Evolutionary conservation across 2,329 filamentous ascomycete genomes (phyloP).

Genomic region (Diplodia sapinea): DNA sequence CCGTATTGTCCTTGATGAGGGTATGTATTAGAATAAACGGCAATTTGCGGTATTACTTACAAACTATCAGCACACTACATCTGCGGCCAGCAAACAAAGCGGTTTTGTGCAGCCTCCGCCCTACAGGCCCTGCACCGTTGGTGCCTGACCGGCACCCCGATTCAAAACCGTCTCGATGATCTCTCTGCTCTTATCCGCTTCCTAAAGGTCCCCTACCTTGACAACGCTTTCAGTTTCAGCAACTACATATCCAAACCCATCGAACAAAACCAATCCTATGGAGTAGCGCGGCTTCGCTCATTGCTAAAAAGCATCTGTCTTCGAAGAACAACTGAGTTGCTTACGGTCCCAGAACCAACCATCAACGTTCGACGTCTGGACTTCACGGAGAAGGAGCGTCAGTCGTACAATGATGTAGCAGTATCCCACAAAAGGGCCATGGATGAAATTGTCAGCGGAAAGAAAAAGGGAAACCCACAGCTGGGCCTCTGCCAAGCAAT

Average conservation of each 20-base stretch:
- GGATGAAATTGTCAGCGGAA: conserved; percentile 19
- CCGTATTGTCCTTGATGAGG: conserved; percentile 13
- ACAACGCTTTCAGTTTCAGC: conserved; percentile 29
- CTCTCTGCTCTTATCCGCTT: conserved; percentile 35
- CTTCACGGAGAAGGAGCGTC: neutral
- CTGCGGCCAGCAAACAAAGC: conserved; percentile 51
- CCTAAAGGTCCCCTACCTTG: conserved; percentile 35
- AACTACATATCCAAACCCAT: conserved; percentile 17
- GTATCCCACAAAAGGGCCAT: neutral
- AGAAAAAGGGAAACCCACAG: conserved; percentile 16
- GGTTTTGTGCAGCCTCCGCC: conserved; percentile 48
- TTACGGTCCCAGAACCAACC: neutral
- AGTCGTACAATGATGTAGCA: neutral
- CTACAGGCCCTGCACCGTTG: conserved; percentile 55
- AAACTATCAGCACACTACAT: conserved; percentile 53
- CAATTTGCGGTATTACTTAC: neutral
- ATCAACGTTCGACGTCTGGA: neutral
- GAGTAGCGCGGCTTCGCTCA: neutral
- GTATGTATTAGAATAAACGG: neutral
- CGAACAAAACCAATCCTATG: neutral
- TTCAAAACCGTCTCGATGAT: conserved; percentile 37
- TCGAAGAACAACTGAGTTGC: neutral
- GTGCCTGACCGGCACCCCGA: conserved; percentile 58
- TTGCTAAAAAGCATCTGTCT: neutral
- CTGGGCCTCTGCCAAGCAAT: conserved; percentile 32